Conservation (phyloP, 2,329 filamentous ascomycete genomes). For the Pseudogymnoascus sp. region DNA sequence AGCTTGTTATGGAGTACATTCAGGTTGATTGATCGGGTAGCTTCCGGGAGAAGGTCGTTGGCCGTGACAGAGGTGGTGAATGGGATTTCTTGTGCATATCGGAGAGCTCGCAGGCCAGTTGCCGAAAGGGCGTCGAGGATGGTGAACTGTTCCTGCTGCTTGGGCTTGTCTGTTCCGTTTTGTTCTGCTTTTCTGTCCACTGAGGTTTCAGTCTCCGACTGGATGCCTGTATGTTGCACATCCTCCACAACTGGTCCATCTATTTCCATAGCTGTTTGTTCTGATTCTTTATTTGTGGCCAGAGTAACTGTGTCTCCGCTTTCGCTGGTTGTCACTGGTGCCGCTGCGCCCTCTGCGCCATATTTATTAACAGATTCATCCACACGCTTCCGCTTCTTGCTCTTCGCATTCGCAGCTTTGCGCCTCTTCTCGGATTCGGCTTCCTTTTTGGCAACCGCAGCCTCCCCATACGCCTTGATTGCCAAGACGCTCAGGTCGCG, state of each 20-base stretch:
- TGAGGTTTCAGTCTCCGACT: background rate
- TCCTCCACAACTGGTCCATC: background rate
- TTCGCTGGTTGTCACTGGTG: background rate
- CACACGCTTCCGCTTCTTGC: slow-evolving; percentile 39
- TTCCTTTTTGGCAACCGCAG: slow-evolving; percentile 43
- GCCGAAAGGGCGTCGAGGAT: slow-evolving; percentile 93
- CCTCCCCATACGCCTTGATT: slow-evolving; percentile 79
- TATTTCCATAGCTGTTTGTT: background rate
- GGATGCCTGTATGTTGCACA: background rate
- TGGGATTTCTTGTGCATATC: slow-evolving; percentile 86
- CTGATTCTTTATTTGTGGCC: background rate
- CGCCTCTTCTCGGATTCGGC: slow-evolving; percentile 36
- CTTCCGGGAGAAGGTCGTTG: slow-evolving; percentile 76
- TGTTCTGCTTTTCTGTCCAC: background rate
- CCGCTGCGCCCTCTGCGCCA: slow-evolving; percentile 29
- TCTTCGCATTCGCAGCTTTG: slow-evolving; percentile 28
- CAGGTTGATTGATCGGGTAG: slow-evolving; percentile 69
- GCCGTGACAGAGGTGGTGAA: slow-evolving; percentile 74
- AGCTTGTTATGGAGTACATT: slow-evolving; percentile 81
- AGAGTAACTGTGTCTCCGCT: background rate
- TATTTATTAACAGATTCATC: slow-evolving; percentile 27
- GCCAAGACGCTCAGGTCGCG: slow-evolving; percentile 87
- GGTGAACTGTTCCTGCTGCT: slow-evolving; percentile 43
- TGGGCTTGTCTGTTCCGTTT: background rate
- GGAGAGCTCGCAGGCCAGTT: slow-evolving; percentile 79